Conservation (phyloP, 2,329 filamentous ascomycete species). For the Fusarium subglutinans region DNA sequence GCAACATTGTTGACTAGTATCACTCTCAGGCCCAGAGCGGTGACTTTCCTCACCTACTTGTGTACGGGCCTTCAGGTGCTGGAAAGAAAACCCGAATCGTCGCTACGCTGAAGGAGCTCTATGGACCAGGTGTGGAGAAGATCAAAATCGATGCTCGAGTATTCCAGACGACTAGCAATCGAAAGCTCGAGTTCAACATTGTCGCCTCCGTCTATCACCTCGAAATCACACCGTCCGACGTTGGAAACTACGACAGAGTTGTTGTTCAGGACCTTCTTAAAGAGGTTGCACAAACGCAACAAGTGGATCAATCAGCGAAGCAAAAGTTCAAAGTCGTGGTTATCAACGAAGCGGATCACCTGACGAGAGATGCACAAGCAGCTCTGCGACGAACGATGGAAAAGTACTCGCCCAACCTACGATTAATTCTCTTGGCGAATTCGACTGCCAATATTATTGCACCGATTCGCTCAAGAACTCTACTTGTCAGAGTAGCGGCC, state of each 20-base stretch:
- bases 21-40: constrained; percentile 85
- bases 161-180: constrained; percentile 94
- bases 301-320: constrained; percentile 91
- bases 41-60: constrained; percentile 96
- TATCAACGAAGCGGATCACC: constrained; percentile 97
- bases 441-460: constrained; percentile 98
- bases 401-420: constrained; percentile 95
- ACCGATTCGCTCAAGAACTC: constrained; percentile 91
- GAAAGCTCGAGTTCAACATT: constrained; percentile 99
- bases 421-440: constrained; percentile 91
- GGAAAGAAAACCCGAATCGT: constrained; percentile 98
- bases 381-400: constrained; percentile 97
- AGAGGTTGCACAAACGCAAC: constrained; percentile 97
- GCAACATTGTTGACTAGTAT: constrained; percentile 6
- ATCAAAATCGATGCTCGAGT: constrained; percentile 99
- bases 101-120: constrained; percentile 93
- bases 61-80: constrained; percentile 95
- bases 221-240: constrained; percentile 96
- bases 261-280: constrained; percentile 96
- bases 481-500: constrained; percentile 91
- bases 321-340: constrained; percentile 99
- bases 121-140: constrained; percentile 97
- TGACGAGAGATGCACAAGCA: constrained; percentile 93
- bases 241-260: constrained; percentile 95
- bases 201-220: constrained; percentile 97